Conservation (phyloP, 768 basidiomycete species). For the Boletus speciosus region DNA sequence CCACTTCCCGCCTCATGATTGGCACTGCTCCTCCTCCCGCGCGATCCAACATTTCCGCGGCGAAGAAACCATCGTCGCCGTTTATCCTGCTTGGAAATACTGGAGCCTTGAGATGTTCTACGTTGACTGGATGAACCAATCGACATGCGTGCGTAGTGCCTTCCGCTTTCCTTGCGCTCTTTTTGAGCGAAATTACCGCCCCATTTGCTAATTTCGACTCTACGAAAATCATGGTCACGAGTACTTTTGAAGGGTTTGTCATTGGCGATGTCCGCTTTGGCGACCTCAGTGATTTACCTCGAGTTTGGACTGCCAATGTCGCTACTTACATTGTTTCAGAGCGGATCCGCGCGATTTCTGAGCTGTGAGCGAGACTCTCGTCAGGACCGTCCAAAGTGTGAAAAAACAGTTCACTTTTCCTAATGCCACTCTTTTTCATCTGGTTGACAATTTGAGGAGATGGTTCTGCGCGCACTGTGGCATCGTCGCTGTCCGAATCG, state of each 20-base stretch:
- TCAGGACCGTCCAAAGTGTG: neutral
- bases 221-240: neutral
- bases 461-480: conserved; percentile 9
- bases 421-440: neutral
- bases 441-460: neutral
- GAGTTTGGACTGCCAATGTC: neutral
- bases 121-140: conserved; percentile 10
- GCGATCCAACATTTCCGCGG: conserved; percentile 7
- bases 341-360: conserved; percentile 2
- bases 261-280: conserved; percentile 9
- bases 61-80: conserved; percentile 16
- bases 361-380: conserved; percentile 1
- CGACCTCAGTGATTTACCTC: neutral
- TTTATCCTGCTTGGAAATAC: neutral
- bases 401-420: conserved; percentile 3
- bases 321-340: conserved; percentile 14
- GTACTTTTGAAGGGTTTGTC: conserved; percentile 5
- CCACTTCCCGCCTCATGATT: neutral
- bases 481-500: conserved; percentile 14
- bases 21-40: neutral
- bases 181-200: conserved; percentile 3
- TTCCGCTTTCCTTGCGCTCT: neutral
- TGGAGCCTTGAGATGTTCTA: neutral
- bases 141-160: conserved; percentile 20
- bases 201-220: conserved; percentile 4